phyloP scores from a whole-genome alignment of 257 asterid genomes.

The Capsicum rhomboideum region DNA sequence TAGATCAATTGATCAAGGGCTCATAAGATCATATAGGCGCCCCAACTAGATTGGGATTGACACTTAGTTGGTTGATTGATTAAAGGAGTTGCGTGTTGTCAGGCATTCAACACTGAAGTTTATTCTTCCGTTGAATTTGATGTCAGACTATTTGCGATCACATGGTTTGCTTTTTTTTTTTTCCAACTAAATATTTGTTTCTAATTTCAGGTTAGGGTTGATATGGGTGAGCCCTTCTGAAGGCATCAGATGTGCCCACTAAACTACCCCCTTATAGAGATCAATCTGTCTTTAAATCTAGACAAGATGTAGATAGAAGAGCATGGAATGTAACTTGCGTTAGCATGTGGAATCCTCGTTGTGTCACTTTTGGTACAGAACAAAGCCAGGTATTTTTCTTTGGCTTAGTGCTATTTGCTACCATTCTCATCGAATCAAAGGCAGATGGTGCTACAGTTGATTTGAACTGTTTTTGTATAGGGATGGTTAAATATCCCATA shows the following conservation, averaged over 20 bases:
- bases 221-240: conserved; percentile 91
- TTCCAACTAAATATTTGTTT: too few relatives aligned
- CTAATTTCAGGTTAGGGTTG: conserved; percentile 67
- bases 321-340: conserved; percentile 78
- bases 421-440: background rate
- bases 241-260: conserved; percentile 88
- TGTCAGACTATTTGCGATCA: background rate
- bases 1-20: background rate
- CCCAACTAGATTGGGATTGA: background rate
- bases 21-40: too few relatives aligned
- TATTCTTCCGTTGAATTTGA: background rate
- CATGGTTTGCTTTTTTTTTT: too few relatives aligned
- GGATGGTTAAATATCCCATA: background rate
- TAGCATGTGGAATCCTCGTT: conserved; percentile 93
- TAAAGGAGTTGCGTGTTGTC: too few relatives aligned
- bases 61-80: too few relatives aligned
- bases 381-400: conserved; percentile 30
- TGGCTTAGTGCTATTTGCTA: background rate
- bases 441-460: background rate
- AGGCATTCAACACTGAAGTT: background rate
- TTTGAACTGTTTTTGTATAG: background rate
- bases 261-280: conserved; percentile 52
- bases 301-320: conserved; percentile 49
- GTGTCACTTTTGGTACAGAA: conserved; percentile 60
- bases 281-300: conserved; percentile 56